Evolutionary conservation across 768 basidiomycete genomes (phyloP).

Genomic region (Tephrocybe rancida): DNA sequence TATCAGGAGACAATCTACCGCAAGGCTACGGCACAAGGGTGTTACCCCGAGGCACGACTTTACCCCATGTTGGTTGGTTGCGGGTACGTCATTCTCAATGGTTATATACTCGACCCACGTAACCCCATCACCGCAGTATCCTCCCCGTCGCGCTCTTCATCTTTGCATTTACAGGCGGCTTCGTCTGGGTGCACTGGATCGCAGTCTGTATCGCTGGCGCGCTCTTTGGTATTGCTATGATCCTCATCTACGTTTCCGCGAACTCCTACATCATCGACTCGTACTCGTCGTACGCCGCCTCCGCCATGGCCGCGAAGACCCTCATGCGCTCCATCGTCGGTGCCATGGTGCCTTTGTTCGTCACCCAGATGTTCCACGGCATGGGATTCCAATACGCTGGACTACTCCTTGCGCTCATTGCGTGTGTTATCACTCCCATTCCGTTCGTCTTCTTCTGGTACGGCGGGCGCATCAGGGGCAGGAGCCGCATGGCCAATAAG

Average conservation of each 20-base stretch:
- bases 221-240: conserved; percentile 43
- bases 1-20: conserved; percentile 36
- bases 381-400: conserved; percentile 45
- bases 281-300: conserved; percentile 42
- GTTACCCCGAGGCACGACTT: conserved; percentile 45
- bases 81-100: conserved; percentile 29
- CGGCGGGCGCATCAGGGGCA: conserved; percentile 44
- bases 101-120: not conserved
- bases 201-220: conserved; percentile 35
- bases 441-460: conserved; percentile 41
- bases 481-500: conserved; percentile 10
- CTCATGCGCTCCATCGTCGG: conserved; percentile 39
- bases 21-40: conserved; percentile 32
- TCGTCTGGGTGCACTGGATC: conserved; percentile 38
- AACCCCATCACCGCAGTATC: conserved; percentile 20
- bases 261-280: conserved; percentile 49
- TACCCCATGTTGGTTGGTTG: conserved; percentile 43
- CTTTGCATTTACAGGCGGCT: conserved; percentile 47
- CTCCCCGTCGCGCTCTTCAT: conserved; percentile 43
- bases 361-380: conserved; percentile 42
- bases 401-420: conserved; percentile 34
- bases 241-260: conserved; percentile 43
- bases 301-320: conserved; percentile 48
- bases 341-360: conserved; percentile 41
- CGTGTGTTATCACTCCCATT: conserved; percentile 36